A percentile compares a stretch with the other conserved stretches of the same genome.
Conservation (phyloP, 139 green algal genomes). For the Asterochloris erici region DNA sequence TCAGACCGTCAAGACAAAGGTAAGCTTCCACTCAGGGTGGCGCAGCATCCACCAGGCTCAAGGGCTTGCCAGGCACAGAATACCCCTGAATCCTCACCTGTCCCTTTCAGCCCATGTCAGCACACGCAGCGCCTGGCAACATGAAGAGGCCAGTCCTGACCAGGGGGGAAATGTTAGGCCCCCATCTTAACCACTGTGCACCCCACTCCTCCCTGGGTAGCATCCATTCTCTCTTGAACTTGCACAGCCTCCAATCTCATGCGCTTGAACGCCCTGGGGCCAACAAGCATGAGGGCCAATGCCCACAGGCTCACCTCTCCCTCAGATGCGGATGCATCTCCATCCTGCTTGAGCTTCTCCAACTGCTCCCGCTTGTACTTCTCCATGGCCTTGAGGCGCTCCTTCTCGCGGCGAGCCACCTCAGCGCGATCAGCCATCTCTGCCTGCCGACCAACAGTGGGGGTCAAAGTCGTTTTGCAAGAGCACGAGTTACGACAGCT, state of each 20-base stretch:
- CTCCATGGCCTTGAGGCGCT: slow-evolving; percentile 78
- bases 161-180: no score
- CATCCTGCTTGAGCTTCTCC: slow-evolving; percentile 70
- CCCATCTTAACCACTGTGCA: no score
- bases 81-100: no score
- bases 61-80: no score
- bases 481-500: background rate
- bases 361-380: slow-evolving; percentile 79
- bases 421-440: slow-evolving; percentile 19
- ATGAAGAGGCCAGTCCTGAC: no score
- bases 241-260: background rate
- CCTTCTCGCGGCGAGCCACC: slow-evolving; percentile 72
- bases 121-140: no score
- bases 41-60: no score
- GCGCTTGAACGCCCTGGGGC: background rate
- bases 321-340: slow-evolving; percentile 62
- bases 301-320: slow-evolving; percentile 50
- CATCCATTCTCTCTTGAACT: background rate
- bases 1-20: no score
- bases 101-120: no score
- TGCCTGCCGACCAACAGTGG: slow-evolving; percentile 13
- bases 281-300: background rate
- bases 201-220: no score
- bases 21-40: no score
- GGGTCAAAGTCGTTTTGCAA: background rate